phyloP scores from a whole-genome alignment of 257 asterid species.

The Orobanche coerulescens region DNA sequence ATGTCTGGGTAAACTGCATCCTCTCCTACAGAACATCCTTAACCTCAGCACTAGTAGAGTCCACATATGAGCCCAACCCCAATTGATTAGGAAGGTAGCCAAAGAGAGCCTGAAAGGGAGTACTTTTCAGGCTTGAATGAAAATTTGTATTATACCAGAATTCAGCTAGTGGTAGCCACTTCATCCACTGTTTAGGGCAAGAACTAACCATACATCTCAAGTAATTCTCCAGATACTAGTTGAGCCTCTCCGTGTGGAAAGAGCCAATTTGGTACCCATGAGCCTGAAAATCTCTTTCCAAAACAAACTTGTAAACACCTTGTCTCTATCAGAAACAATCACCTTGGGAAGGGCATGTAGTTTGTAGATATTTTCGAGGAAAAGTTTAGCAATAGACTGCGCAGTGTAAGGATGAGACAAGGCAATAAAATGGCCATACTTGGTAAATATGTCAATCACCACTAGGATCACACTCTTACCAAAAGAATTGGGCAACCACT shows the following conservation, averaged over 20 bases:
- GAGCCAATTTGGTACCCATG: not conserved
- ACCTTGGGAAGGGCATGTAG: not conserved
- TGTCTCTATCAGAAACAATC: not conserved
- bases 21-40: too few species aligned
- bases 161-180: not conserved
- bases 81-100: not conserved
- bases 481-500: not conserved
- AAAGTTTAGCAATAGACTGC: not conserved
- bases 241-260: not conserved
- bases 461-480: not conserved
- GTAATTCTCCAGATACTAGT: not conserved
- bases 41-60: too few species aligned
- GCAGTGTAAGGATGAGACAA: not conserved
- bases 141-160: not conserved
- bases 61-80: too few species aligned
- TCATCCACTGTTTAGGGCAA: not conserved
- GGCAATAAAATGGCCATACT: not conserved
- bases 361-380: not conserved
- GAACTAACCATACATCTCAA: not conserved
- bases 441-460: not conserved
- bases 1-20: too few species aligned
- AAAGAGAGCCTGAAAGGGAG: not conserved
- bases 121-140: not conserved
- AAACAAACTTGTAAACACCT: not conserved
- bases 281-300: not conserved